These are phyloP conservation scores for Cystobasidium ongulense DNA, from an alignment of 768 basidiomycete species.

Conservation along the genomic window DNA sequence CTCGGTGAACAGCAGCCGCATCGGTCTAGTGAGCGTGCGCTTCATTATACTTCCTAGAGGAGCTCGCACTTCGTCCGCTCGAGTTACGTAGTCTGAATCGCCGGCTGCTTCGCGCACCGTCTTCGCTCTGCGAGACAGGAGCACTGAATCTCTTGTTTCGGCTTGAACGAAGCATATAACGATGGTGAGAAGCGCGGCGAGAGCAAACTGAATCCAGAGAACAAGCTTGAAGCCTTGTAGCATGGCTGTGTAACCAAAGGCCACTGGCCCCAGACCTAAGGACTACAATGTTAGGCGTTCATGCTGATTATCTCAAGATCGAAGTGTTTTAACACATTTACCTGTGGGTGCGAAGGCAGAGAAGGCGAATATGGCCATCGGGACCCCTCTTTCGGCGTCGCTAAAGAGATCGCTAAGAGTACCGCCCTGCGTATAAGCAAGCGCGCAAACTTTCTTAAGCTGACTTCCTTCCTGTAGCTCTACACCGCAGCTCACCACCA, in stretches of 20 bases:
- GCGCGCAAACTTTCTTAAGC: not conserved
- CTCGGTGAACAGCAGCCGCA: slow-evolving; percentile 57
- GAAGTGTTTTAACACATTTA: no score
- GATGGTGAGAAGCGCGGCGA: slow-evolving; percentile 53
- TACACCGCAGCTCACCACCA: no score
- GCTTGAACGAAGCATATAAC: slow-evolving; percentile 54
- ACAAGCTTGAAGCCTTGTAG: slow-evolving; percentile 60
- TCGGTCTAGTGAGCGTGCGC: slow-evolving; percentile 48
- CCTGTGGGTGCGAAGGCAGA: not conserved
- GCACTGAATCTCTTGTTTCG: slow-evolving; percentile 65
- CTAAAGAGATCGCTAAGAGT: not conserved
- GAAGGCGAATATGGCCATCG: not conserved
- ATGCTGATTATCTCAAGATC: no score
- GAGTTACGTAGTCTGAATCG: slow-evolving; percentile 57
- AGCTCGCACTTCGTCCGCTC: slow-evolving; percentile 57
- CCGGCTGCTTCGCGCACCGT: slow-evolving; percentile 60
- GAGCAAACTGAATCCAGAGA: slow-evolving; percentile 47
- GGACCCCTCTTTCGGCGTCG: not conserved
- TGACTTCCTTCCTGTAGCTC: no score
- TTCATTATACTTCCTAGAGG: slow-evolving; percentile 56
- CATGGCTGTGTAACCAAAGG: slow-evolving; percentile 53
- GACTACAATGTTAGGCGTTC: no score
- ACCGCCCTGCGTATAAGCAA: not conserved
- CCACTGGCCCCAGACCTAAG: slow-evolving; percentile 48
- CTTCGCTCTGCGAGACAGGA: slow-evolving; percentile 60